Base-by-base conservation (phyloP, 2,329 filamentous ascomycete genomes). In the Sporothrix luriei region DNA sequence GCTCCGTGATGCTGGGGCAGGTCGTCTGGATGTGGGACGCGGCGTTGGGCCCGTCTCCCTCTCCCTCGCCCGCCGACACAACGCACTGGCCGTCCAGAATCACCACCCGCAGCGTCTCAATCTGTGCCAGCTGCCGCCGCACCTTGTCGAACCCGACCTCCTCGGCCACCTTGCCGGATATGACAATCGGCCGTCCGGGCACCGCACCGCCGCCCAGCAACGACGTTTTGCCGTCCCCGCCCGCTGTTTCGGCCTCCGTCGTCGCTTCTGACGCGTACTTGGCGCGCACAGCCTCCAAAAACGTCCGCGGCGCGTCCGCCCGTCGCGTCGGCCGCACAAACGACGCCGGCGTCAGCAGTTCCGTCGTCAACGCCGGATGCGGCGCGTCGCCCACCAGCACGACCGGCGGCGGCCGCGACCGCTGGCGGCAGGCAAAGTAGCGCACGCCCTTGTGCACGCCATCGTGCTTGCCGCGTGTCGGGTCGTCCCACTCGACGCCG, bases 141-240 rank as follows among this genome's bases (percentile, higher is more conserved):
- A 97, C 92, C 83, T 97, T 97, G 74, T 97, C 93, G 75, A 98
- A 98, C 40, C 95, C 95, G 46, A 98, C 88, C 80, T 98, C 94
- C 80, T 98, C 91, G 5, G 92, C 94, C 21, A 94, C 86, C 80
- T 98, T 98, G 49, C 79, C 91, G 80, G 83, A 97, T 84, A 84
- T 90, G 68, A 84, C 81, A 72, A 97, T 90, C 64, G 87, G 83
- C 40, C 62, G 67, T 38, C 59, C 40, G 24, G 62, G 66, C 26
- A 21, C 52, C 10, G 40, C 16, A 3, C 16, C 38, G 1, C 43
- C 49, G n/a, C n/a, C n/a, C n/a, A n/a, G n/a, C 2, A 33, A 6
- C 33, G 5, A 1, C 33, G 46, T 21, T 1, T 24, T 16, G 11
- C 40, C 52, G 21, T 26, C 16, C 33, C 14, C 59, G 2, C 43